These are phyloP conservation scores for Brassica carinata DNA, from an alignment of 345 rosid genomes.

Conservation along the genomic window DNA sequence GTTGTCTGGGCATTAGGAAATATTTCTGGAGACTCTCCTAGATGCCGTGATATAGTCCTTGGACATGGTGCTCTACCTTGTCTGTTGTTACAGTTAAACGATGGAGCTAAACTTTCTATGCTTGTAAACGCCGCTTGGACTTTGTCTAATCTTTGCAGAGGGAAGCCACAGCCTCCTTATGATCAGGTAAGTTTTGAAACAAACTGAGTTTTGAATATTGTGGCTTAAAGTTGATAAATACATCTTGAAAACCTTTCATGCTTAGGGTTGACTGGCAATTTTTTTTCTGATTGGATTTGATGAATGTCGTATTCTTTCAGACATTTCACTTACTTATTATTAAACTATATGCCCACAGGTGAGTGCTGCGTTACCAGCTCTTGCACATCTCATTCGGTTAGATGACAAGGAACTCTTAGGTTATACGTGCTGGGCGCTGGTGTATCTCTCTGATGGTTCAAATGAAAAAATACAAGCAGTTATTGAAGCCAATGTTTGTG, in stretches of 20 bases:
- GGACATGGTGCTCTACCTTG: constrained; percentile 40
- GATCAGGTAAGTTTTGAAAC: constrained; percentile 64
- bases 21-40: constrained; percentile 44
- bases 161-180: constrained; percentile 83
- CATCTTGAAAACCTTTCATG: neutral
- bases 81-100: constrained; percentile 31
- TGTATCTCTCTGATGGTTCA: constrained; percentile 58
- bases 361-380: constrained; percentile 72
- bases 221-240: neutral
- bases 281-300: neutral
- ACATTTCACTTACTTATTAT: constrained; percentile 3
- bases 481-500: constrained; percentile 74
- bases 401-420: constrained; percentile 77
- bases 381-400: constrained; percentile 62
- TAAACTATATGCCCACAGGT: constrained; percentile 47
- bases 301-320: constrained; percentile 9
- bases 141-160: constrained; percentile 63
- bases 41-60: constrained; percentile 46
- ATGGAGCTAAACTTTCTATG: constrained; percentile 36
- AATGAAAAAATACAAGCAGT: constrained; percentile 78
- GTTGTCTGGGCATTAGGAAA: constrained; percentile 47
- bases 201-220: constrained; percentile 9
- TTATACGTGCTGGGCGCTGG: constrained; percentile 75
- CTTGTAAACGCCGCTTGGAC: constrained; percentile 42
- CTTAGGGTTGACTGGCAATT: neutral